Percentiles rank a stretch among this genome's conserved stretches.
These are phyloP conservation scores for Capronia americana DNA, from an alignment of 2,329 filamentous ascomycete species.

Conservation along the genomic window DNA sequence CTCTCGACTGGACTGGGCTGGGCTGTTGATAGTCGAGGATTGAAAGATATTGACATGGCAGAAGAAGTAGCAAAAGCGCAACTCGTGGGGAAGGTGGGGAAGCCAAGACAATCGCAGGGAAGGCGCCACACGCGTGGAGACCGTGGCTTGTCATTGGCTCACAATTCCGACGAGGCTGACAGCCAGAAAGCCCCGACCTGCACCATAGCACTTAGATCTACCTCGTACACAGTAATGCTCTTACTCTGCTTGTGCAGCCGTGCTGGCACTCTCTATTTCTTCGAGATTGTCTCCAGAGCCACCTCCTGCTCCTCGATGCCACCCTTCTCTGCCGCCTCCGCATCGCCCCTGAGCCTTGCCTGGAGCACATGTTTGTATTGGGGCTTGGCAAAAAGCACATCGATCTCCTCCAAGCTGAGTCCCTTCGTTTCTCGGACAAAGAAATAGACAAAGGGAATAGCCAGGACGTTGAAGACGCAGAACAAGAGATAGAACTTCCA, in stretches of 20 bases:
- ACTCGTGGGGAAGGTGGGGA: neutral
- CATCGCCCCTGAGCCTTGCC: constrained; percentile 27
- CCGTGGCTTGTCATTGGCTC: neutral
- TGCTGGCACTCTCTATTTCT: constrained; percentile 7
- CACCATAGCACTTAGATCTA: too few species aligned
- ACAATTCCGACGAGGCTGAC: too few species aligned
- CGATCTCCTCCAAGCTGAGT: constrained; percentile 62
- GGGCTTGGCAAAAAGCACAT: constrained; percentile 55
- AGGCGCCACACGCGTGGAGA: neutral
- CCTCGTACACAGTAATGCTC: too few species aligned
- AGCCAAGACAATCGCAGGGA: neutral
- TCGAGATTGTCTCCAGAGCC: constrained; percentile 17
- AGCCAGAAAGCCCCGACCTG: too few species aligned
- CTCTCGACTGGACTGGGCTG: neutral
- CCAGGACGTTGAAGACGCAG: constrained; percentile 53
- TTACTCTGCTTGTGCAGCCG: neutral
- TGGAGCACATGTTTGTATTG: constrained; percentile 33
- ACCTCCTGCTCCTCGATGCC: constrained; percentile 12
- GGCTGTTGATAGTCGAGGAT: neutral
- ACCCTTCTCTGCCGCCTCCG: constrained; percentile 22
- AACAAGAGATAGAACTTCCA: constrained; percentile 56
- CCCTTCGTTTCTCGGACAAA: constrained; percentile 63
- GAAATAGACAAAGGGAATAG: constrained; percentile 59
- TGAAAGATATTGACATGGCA: too few species aligned
- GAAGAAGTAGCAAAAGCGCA: neutral